Conservation (phyloP, 2,329 filamentous ascomycete species). For the Microsporum canis region DNA sequence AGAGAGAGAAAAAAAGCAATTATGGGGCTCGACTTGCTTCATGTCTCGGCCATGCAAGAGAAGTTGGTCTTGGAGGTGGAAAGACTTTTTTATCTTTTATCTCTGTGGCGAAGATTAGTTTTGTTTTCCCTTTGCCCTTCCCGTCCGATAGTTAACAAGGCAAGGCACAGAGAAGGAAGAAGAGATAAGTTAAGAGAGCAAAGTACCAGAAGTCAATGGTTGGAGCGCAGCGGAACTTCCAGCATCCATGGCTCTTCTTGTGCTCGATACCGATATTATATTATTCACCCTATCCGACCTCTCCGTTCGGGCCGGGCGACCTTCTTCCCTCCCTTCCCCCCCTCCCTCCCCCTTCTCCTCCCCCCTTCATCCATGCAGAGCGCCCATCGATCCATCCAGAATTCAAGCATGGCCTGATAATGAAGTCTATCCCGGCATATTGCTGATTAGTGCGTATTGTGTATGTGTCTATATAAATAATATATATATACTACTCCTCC, state of each 20-base stretch:
- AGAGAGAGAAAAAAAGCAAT: neutral
- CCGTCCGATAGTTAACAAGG: neutral
- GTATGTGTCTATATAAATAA: neutral
- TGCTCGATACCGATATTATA: no score
- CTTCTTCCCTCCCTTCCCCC: no score
- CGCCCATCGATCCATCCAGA: neutral
- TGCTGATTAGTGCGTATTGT: neutral
- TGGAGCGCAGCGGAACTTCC: no score
- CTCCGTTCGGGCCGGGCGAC: no score
- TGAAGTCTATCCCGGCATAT: neutral
- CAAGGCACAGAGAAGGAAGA: no score
- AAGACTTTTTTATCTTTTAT: neutral
- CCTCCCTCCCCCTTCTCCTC: no score
- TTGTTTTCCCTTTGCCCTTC: neutral
- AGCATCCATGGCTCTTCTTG: no score
- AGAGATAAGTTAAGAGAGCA: neutral
- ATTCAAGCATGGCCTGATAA: neutral
- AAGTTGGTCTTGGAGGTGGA: neutral
- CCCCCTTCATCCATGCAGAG: neutral
- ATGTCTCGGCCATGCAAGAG: neutral
- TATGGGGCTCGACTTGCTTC: neutral
- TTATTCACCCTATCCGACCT: no score
- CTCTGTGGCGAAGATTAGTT: neutral
- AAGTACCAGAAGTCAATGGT: no score
- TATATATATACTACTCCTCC: neutral